A percentile compares a stretch with the other conserved stretches of the same genome.
Conservation (phyloP, 306 rosid genomes). For the Prunus kanzakura region DNA sequence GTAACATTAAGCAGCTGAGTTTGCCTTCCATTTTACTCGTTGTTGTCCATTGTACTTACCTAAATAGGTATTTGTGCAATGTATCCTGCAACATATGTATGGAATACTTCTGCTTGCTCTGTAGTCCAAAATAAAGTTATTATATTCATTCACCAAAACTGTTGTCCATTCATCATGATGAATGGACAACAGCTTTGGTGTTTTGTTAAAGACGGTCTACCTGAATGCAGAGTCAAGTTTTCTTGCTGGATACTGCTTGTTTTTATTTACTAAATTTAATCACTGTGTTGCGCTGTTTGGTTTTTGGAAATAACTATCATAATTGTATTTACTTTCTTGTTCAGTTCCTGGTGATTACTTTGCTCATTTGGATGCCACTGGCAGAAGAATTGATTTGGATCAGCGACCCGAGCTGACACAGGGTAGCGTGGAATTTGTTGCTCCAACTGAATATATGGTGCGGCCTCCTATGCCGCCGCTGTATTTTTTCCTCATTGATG, state of each 20-base stretch:
- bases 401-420: slow-evolving; percentile 86
- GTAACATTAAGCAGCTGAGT: not conserved
- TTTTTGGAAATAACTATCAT: not conserved
- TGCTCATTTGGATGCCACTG: slow-evolving; percentile 88
- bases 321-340: slow-evolving; percentile 15
- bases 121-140: not conserved
- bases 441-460: slow-evolving; percentile 99
- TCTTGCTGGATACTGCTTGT: not conserved
- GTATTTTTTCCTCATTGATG: slow-evolving; percentile 94
- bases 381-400: slow-evolving; percentile 83
- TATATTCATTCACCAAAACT: not conserved
- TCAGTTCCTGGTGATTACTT: slow-evolving; percentile 94
- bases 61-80: not conserved
- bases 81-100: not conserved
- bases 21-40: not conserved
- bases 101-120: slow-evolving; percentile 5
- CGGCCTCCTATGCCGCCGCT: slow-evolving; percentile 99
- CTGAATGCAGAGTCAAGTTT: slow-evolving; percentile 1
- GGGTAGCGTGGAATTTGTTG: slow-evolving; percentile 98
- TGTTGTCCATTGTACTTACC: not conserved
- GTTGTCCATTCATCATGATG: not conserved
- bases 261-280: not conserved
- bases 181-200: not conserved
- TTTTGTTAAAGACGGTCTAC: not conserved
- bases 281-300: slow-evolving; percentile 7